Base-by-base conservation (phyloP, 495 filamentous ascomycete species). In the Usnea hakonensis region DNA sequence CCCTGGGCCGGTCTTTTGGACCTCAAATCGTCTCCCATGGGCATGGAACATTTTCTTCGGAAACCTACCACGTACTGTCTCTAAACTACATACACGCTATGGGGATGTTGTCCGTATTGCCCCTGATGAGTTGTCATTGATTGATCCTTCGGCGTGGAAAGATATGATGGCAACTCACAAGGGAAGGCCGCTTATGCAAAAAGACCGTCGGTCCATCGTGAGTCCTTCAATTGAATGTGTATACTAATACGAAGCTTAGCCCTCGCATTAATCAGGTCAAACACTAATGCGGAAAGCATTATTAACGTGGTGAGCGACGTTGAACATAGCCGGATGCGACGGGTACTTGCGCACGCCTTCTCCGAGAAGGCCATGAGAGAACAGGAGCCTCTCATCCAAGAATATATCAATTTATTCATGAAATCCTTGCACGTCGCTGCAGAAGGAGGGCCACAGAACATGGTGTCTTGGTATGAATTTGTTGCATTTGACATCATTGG, bases 81-180 rank as follows among this genome's bases (percentile, higher is more conserved):
- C 19, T n/a, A 43, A 43, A 43, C 40, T 43, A 8, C 40, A 76
- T 65, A 60, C 70, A 3, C 67, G 68, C 57, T 75, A 75, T 52
- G 70, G 73, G 5, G 66, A 65, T 1, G 64, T 73, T 9, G 73
- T 75, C 19, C 68, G 70, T 1, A 65, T 76, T 30, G 73, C 64
- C 5, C 73, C 73, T n/a, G 71, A 74, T 40, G 55, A 70, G 23
- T 40, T 76, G 21, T 68, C 68, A 41, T 57, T 75, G 40, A 69
- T 71, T 56, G 65, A 65, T 52, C 66, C 70, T 43, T 43, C 40
- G 5, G 40, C 40, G 8, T 43, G 40, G 40, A 43, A 43, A 4
- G 59, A 59, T 9, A 37, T 44, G 2, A 28, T 67, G 32, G 40
- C 19, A 43, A 8, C 40, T 21, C 40, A 43, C 40, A 43, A 43